Conservation (phyloP, 2,329 filamentous ascomycete genomes). For the Apiospora phragmitis region DNA sequence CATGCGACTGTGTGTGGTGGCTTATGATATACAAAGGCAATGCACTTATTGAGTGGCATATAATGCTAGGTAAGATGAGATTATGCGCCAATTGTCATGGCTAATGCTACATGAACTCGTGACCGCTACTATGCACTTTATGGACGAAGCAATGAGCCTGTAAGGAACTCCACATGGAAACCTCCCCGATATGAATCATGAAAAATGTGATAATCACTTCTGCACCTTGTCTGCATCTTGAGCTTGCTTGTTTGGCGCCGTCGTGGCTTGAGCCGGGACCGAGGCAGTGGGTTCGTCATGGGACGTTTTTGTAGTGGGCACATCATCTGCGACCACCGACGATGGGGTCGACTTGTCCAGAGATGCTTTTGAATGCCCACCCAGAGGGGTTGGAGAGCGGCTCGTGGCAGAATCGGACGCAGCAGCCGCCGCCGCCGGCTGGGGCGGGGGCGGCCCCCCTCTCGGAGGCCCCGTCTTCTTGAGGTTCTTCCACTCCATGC, state of each 20-base stretch:
- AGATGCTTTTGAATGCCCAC: background rate
- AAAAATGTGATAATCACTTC: background rate
- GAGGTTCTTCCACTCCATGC: conserved; percentile 61
- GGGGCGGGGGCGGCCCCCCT: conserved; percentile 6
- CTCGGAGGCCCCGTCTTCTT: conserved; percentile 41
- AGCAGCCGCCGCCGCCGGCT: background rate
- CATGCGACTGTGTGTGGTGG: no score
- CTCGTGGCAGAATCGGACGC: conserved; percentile 13
- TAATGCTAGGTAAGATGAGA: background rate
- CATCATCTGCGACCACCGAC: background rate
- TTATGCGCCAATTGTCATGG: background rate
- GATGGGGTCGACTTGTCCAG: background rate
- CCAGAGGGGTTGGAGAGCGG: conserved; percentile 13
- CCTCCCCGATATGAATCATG: background rate
- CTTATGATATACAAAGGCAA: background rate
- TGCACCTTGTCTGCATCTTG: background rate
- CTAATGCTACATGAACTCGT: background rate
- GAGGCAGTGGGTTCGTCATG: background rate
- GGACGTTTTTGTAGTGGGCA: background rate
- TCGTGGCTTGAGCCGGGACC: background rate
- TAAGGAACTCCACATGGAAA: background rate
- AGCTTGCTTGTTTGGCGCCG: background rate
- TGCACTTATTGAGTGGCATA: background rate
- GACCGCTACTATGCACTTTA: background rate
- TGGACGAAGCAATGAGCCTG: background rate